Evolutionary conservation across 306 rosid genomes (phyloP).

Genomic region (Potentilla sterilis): DNA sequence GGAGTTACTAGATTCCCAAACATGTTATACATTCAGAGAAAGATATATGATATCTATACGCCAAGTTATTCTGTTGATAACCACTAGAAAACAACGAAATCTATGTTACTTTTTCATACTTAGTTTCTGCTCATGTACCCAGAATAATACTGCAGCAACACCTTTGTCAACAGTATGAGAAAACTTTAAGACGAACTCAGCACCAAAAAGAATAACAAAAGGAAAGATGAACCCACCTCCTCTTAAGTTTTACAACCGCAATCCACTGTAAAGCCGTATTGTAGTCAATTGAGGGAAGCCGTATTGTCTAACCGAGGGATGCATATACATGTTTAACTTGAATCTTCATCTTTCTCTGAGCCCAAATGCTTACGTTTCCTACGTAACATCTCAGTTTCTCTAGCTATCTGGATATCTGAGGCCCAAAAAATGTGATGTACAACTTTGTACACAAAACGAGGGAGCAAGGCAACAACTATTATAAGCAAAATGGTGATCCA

Average conservation of each 20-base stretch:
- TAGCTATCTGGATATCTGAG: conserved; percentile 88
- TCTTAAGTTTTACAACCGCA: conserved; percentile 30
- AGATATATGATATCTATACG: neutral
- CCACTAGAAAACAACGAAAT: neutral
- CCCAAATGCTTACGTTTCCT: conserved; percentile 27
- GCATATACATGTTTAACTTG: conserved; percentile 46
- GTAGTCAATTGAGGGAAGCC: conserved; percentile 48
- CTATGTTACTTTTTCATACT: neutral
- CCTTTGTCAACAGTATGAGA: neutral
- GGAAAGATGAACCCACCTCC: conserved; percentile 47
- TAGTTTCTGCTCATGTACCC: neutral
- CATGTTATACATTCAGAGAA: neutral
- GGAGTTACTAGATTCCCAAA: neutral
- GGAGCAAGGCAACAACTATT: conserved; percentile 72
- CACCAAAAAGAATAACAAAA: neutral
- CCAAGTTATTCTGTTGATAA: neutral
- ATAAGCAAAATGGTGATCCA: conserved; percentile 84
- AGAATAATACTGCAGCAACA: neutral
- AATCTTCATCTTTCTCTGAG: conserved; percentile 49
- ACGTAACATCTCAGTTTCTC: conserved; percentile 61
- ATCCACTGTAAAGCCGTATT: conserved; percentile 41
- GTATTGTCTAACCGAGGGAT: conserved; percentile 28
- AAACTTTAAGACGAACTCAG: neutral
- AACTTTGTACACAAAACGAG: conserved; percentile 75
- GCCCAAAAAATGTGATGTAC: conserved; percentile 75